Base-by-base conservation (phyloP, 495 filamentous ascomycete genomes). In the Entonaema liquescens region DNA sequence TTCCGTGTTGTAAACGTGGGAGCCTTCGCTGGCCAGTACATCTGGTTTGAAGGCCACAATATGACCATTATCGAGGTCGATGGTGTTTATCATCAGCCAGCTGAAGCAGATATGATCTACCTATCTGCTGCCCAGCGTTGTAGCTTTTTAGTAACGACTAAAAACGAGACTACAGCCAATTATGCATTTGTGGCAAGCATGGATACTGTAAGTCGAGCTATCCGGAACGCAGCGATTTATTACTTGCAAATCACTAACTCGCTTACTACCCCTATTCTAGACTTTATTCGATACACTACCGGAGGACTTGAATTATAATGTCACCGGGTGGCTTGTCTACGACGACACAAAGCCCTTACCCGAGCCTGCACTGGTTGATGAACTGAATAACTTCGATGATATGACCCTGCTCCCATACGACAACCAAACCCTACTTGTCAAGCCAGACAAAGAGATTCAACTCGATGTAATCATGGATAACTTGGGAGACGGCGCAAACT, bases 281-380 rank as follows among this genome's bases (percentile, higher is more conserved):
- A 83, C 85, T 61, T 81, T 93, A 0, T 93, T 94, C 72, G 92
- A 94, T 74, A 79, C 69, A 2, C 70, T 92, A 7, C 92, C 92
- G 0, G 73, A 79, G 3, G 82, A 79, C 4, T 81, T 94, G 11
- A 92, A 94, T 73, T 87, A 87, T 56, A 97, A 95, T 65, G 89
- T 87, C 0, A 95, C 93, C 0, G 91, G 90, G 7, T 95, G 90
- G 90, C 84, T 97, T 1, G 84, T 92, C 1, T 95, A 95, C 71
- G 86, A 94, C 73, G 79, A 86, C 2, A 62, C 76, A 1, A 86
- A 87, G 49, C 80, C 86, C 0, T 81, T 92, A 2, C 90, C 90
- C 11, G 79, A 78, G 0, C 82, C 92, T 17, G 80, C 82, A 2
- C 61, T 81, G 0, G 66, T 92, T n/a, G 78, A 87, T 49, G 79